Percentiles rank a stretch among this genome's conserved stretches.
These are phyloP conservation scores for Wickerhamiella siamensis DNA, from an alignment of 805 yeast genomes.

Conservation along the genomic window DNA sequence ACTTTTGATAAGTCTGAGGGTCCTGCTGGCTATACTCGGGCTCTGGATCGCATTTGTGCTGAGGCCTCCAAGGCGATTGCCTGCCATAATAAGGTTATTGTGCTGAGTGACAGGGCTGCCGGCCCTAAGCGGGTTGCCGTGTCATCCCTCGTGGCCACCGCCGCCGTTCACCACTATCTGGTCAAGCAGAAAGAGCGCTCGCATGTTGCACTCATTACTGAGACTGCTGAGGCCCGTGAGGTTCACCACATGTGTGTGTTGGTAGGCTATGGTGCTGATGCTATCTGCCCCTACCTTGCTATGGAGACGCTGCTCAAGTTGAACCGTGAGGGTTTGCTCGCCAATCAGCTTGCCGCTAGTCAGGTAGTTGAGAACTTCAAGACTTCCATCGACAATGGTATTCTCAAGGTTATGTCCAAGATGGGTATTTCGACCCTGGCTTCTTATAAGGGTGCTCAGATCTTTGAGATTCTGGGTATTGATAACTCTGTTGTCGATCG, in stretches of 20 bases:
- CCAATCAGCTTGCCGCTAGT: constrained; percentile 38
- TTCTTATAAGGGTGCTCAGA: constrained; percentile 98
- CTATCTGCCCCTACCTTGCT: constrained; percentile 83
- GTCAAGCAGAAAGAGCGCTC: constrained; percentile 94
- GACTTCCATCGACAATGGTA: constrained; percentile 77
- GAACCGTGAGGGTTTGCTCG: constrained; percentile 58
- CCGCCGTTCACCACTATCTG: constrained; percentile 93
- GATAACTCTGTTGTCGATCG: constrained; percentile 90
- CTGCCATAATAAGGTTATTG: constrained; percentile 55
- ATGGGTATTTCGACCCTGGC: constrained; percentile 98
- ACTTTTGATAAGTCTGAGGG: constrained; percentile 80
- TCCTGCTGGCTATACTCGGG: constrained; percentile 65
- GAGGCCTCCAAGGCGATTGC: constrained; percentile 79
- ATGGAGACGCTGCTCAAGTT: constrained; percentile 76
- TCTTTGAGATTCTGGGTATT: constrained; percentile 91
- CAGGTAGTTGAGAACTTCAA: constrained; percentile 64
- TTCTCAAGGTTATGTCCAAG: constrained; percentile 93
- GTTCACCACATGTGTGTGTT: constrained; percentile 91
- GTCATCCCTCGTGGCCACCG: constrained; percentile 81
- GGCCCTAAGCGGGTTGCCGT: constrained; percentile 56
- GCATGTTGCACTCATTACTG: constrained; percentile 79
- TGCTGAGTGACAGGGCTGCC: constrained; percentile 59
- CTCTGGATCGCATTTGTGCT: constrained; percentile 74
- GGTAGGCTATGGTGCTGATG: constrained; percentile 96
- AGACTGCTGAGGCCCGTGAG: constrained; percentile 95